These are phyloP conservation scores for Penicillium egyptiacum DNA, from an alignment of 495 filamentous ascomycete species.

Conservation along the genomic window DNA sequence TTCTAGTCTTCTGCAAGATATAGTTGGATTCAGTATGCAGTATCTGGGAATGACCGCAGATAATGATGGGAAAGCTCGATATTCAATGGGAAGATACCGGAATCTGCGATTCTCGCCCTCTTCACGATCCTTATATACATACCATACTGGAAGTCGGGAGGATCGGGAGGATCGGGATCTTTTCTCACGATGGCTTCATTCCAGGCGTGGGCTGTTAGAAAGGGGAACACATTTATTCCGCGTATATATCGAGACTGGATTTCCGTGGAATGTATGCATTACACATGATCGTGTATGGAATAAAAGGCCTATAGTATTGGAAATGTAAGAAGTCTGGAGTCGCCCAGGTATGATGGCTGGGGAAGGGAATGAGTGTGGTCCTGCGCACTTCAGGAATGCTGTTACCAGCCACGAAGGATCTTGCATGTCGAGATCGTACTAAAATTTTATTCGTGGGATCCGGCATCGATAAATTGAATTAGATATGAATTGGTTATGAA, in stretches of 20 bases:
- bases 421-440: slow-evolving; percentile 1
- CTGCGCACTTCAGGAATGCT: slow-evolving; percentile 14
- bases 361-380: slow-evolving; percentile 2
- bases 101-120: slow-evolving; percentile 3
- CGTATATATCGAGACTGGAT: background rate
- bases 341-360: background rate
- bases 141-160: background rate
- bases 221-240: background rate
- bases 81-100: background rate
- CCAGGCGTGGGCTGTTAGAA: slow-evolving; percentile 11
- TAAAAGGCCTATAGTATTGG: background rate
- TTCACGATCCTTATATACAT: slow-evolving; percentile 5
- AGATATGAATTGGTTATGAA: no score
- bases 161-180: background rate
- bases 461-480: background rate
- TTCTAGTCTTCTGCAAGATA: background rate
- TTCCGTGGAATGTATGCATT: slow-evolving; percentile 3
- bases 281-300: background rate
- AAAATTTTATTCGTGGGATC: background rate
- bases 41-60: background rate
- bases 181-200: slow-evolving; percentile 12
- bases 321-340: background rate
- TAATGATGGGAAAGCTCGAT: background rate
- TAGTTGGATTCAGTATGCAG: background rate
- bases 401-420: slow-evolving; percentile 18